A percentile compares a stretch with the other conserved stretches of the same genome.
phyloP scores from a whole-genome alignment of 306 rosid species.

The Leucaena leucocephala region DNA sequence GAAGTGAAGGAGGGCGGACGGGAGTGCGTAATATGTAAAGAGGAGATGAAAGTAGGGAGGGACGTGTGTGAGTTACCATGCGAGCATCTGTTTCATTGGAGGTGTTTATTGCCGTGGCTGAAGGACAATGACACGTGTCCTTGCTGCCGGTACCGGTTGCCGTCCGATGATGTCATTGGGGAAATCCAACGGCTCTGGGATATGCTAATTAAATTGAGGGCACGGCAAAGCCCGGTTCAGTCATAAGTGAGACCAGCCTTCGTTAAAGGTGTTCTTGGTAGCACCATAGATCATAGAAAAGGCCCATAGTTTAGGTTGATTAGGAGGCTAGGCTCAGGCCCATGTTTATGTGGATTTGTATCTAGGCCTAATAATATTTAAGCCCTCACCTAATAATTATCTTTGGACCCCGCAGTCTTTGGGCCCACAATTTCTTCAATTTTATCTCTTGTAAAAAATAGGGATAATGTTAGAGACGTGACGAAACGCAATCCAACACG shows the following conservation, averaged over 20 bases:
- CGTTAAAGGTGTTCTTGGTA: neutral
- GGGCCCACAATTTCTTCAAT: neutral
- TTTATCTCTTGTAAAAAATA: too few relatives aligned
- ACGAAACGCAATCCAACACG: neutral
- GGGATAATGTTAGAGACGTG: too few relatives aligned
- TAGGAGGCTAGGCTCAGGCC: neutral
- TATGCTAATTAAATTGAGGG: constrained; percentile 45
- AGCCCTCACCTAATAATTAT: neutral
- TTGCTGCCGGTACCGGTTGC: constrained; percentile 71
- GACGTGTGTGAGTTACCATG: constrained; percentile 88
- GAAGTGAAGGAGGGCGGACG: constrained; percentile 46
- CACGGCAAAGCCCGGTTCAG: neutral
- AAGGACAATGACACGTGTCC: constrained; percentile 89
- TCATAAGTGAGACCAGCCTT: neutral
- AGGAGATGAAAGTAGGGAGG: constrained; percentile 73
- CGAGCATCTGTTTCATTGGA: constrained; percentile 85
- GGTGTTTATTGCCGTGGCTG: constrained; percentile 81
- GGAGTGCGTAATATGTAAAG: constrained; percentile 85
- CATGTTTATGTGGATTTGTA: neutral
- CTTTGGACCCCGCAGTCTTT: neutral
- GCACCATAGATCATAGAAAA: neutral
- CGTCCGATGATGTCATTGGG: constrained; percentile 69
- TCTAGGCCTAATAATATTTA: too few relatives aligned
- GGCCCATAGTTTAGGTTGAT: neutral
- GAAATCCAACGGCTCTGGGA: constrained; percentile 93